phyloP scores from a whole-genome alignment of 495 filamentous ascomycete species.

The Xylaria longipes region DNA sequence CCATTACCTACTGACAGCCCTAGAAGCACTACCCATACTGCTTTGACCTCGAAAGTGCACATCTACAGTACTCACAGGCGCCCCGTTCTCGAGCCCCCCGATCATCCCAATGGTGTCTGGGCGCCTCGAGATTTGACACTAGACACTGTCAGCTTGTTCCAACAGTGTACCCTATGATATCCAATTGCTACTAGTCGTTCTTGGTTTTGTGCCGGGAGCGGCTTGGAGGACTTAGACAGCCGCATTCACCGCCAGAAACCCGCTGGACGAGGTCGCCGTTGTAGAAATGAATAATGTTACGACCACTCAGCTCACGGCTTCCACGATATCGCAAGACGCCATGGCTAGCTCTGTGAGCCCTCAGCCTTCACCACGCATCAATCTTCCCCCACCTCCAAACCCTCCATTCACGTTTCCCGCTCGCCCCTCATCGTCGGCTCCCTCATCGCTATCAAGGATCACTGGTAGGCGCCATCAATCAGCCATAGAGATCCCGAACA shows the following conservation, averaged over 20 bases:
- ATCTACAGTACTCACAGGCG: not conserved
- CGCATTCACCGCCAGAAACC: conserved; percentile 45
- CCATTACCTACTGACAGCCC: not conserved
- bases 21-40: not conserved
- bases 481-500: conserved; percentile 47
- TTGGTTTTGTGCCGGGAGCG: conserved; percentile 54
- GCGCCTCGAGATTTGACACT: conserved; percentile 23
- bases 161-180: conserved; percentile 47
- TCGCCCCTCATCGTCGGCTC: conserved; percentile 53
- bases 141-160: not conserved
- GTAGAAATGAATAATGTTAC: conserved; percentile 39
- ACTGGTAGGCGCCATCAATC: conserved; percentile 55
- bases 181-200: conserved; percentile 42
- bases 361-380: conserved; percentile 46
- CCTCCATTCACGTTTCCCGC: conserved; percentile 76
- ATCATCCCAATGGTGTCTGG: conserved; percentile 11
- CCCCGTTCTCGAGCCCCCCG: conserved; percentile 4
- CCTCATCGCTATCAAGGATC: conserved; percentile 53
- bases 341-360: conserved; percentile 32
- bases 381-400: conserved; percentile 65
- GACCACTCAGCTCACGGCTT: conserved; percentile 31
- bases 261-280: conserved; percentile 40
- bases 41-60: conserved; percentile 6
- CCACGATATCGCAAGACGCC: conserved; percentile 29
- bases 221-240: conserved; percentile 54